Percentiles rank a stretch among this genome's conserved stretches.
These are phyloP conservation scores for Hygrophila difformis DNA, from an alignment of 257 asterid genomes.

Conservation along the genomic window DNA sequence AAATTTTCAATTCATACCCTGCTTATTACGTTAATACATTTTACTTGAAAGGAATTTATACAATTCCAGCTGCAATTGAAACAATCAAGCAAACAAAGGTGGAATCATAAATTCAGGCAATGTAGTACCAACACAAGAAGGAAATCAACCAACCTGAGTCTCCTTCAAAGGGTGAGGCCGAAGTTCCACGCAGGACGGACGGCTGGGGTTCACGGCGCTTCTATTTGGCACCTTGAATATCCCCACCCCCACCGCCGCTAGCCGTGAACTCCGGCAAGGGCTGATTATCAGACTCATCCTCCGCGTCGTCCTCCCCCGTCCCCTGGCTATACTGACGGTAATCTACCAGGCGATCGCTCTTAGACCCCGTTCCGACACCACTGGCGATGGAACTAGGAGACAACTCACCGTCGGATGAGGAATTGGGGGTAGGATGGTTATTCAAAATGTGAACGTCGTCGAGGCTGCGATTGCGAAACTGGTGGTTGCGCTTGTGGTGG, in stretches of 20 bases:
- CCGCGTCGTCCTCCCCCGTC: slow-evolving; percentile 15
- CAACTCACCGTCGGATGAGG: slow-evolving; percentile 47
- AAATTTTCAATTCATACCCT: not conserved
- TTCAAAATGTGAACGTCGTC: slow-evolving; percentile 36
- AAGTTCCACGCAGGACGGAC: slow-evolving; percentile 62
- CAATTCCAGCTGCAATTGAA: not conserved
- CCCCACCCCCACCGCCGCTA: slow-evolving; percentile 52
- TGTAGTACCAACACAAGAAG: no score
- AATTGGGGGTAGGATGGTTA: slow-evolving; percentile 17
- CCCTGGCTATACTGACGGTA: slow-evolving; percentile 15
- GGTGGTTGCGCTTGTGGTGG: slow-evolving; percentile 41
- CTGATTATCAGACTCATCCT: slow-evolving; percentile 26
- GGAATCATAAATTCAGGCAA: not conserved
- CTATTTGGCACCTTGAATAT: slow-evolving; percentile 55
- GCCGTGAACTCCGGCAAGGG: slow-evolving; percentile 57
- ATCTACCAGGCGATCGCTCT: slow-evolving; percentile 28
- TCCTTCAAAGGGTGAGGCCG: slow-evolving; percentile 78
- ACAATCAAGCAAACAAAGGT: not conserved
- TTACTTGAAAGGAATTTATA: not conserved
- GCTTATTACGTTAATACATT: not conserved
- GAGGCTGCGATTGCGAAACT: slow-evolving; percentile 66
- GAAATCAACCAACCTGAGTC: slow-evolving; percentile 44
- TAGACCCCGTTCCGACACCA: slow-evolving; percentile 16
- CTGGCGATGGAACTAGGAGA: slow-evolving; percentile 44
- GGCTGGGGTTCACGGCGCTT: slow-evolving; percentile 55